Evolutionary conservation across 2,329 filamentous ascomycete species (phyloP).

Genomic region (Zymoseptoria crescenta): DNA sequence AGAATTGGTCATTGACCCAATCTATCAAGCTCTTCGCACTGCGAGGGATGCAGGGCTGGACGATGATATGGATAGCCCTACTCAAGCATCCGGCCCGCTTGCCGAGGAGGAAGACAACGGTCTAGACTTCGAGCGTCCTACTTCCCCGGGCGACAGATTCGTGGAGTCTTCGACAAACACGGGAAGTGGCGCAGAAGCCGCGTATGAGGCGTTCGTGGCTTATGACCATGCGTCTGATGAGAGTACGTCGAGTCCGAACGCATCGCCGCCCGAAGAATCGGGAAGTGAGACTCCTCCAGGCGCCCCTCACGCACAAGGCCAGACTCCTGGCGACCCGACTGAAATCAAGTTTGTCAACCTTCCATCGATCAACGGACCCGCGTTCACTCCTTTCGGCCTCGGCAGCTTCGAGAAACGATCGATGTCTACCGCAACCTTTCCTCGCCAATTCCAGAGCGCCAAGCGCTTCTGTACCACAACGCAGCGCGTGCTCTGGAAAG

Average conservation of each 20-base stretch:
- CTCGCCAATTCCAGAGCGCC: not conserved
- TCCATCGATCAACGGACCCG: not conserved
- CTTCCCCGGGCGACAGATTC: not conserved
- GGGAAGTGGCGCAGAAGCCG: not conserved
- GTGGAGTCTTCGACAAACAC: not conserved
- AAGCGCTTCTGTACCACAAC: slow-evolving; percentile 5
- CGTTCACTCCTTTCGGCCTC: not conserved
- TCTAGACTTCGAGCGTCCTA: slow-evolving; percentile 4
- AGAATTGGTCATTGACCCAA: not conserved
- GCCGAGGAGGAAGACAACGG: slow-evolving; percentile 12
- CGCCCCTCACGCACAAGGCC: not conserved
- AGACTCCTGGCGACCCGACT: not conserved
- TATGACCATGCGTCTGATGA: not conserved
- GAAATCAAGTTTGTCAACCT: not conserved
- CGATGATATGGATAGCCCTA: slow-evolving; percentile 2
- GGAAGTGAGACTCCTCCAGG: not conserved
- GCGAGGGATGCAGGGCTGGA: slow-evolving; percentile 3
- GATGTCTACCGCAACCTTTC: not conserved
- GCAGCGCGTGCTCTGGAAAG: not conserved
- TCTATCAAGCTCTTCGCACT: slow-evolving; percentile 2
- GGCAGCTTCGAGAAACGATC: not conserved
- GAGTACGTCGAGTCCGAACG: not conserved
- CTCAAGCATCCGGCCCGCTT: not conserved
- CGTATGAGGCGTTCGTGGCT: not conserved
- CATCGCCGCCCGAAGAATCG: not conserved